Evolutionary conservation across 1,284 basidiomycete species (phyloP).

Genomic region (Earliella scabrosa): DNA sequence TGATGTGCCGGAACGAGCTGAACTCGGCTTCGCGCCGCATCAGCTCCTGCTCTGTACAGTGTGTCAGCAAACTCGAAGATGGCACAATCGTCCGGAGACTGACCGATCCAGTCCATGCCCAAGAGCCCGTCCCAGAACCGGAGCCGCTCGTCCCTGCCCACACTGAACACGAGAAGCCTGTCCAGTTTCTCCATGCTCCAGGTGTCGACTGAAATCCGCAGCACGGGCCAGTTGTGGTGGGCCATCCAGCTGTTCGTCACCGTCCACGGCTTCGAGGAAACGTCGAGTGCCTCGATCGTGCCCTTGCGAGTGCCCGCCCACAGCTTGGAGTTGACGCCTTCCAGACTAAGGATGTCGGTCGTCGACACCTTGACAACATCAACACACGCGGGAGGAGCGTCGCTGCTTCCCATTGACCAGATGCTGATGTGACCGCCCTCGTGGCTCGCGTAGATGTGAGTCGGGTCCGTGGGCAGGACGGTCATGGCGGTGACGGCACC

Average conservation of each 20-base stretch:
- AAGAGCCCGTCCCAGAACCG: slow-evolving; percentile 92
- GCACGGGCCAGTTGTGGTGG: slow-evolving; percentile 81
- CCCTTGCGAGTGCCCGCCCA: slow-evolving; percentile 90
- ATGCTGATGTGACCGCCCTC: slow-evolving; percentile 89
- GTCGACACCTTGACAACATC: slow-evolving; percentile 78
- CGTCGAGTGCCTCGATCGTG: slow-evolving; percentile 84
- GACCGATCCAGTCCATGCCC: slow-evolving; percentile 85
- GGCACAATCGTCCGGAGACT: slow-evolving; percentile 30
- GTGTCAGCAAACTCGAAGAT: not conserved
- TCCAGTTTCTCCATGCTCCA: slow-evolving; percentile 69
- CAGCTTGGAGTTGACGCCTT: slow-evolving; percentile 79
- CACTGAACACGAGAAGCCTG: slow-evolving; percentile 74
- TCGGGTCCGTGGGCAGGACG: slow-evolving; percentile 70
- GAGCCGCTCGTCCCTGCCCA: slow-evolving; percentile 78
- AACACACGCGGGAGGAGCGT: slow-evolving; percentile 56
- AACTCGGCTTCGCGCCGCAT: slow-evolving; percentile 77
- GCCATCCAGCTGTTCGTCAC: slow-evolving; percentile 92
- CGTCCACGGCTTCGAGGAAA: slow-evolving; percentile 75
- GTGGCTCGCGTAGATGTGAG: slow-evolving; percentile 86
- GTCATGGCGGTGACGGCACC: slow-evolving; percentile 87
- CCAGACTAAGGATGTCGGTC: slow-evolving; percentile 81
- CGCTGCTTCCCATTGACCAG: slow-evolving; percentile 64
- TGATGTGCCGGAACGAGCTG: slow-evolving; percentile 80
- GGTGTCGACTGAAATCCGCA: slow-evolving; percentile 73
- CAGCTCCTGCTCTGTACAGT: slow-evolving; percentile 68